phyloP scores from a whole-genome alignment of 1,284 basidiomycete species.

The Ganoderma lucidum region DNA sequence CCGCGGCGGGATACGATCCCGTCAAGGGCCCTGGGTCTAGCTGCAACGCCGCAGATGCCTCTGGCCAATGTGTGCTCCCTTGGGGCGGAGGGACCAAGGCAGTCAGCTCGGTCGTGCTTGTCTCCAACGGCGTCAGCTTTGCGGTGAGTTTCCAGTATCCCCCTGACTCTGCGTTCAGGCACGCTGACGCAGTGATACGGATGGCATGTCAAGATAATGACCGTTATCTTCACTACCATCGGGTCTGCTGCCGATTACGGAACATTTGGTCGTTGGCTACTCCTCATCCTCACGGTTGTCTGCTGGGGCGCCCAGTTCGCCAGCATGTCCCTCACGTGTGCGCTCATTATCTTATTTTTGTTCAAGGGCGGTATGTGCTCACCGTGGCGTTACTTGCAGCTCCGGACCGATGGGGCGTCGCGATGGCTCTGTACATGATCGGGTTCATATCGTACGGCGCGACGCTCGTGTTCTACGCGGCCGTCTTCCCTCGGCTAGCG shows the following conservation, averaged over 20 bases:
- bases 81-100: constrained; percentile 75
- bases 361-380: neutral
- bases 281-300: constrained; percentile 74
- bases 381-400: constrained; percentile 43
- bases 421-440: constrained; percentile 84
- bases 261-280: constrained; percentile 78
- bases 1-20: constrained; percentile 74
- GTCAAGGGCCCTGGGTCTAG: constrained; percentile 70
- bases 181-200: neutral
- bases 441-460: constrained; percentile 82
- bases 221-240: constrained; percentile 81
- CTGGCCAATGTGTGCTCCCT: constrained; percentile 77
- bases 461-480: constrained; percentile 84
- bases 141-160: constrained; percentile 52
- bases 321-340: constrained; percentile 75
- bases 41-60: constrained; percentile 59
- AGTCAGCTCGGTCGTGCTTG: constrained; percentile 77
- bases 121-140: constrained; percentile 81
- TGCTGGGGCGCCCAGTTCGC: constrained; percentile 86
- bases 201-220: constrained; percentile 63
- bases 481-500: constrained; percentile 83
- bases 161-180: neutral
- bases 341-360: constrained; percentile 32
- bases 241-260: constrained; percentile 87
- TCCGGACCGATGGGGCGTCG: constrained; percentile 75